Conservation (phyloP, 2,329 filamentous ascomycete species). For the Zymoseptoria pseudotritici region DNA sequence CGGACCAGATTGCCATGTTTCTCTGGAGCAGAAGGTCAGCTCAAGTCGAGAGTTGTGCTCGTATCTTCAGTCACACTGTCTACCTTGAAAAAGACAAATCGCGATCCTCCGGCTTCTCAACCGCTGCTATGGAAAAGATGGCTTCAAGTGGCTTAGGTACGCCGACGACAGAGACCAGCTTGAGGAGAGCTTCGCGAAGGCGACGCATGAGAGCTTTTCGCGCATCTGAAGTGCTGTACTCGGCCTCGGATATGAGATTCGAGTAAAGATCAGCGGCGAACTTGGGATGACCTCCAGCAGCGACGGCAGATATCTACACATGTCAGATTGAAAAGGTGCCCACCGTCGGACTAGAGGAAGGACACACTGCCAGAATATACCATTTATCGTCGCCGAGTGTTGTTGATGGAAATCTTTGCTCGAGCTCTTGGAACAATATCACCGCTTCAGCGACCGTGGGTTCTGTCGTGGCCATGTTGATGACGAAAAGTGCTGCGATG, state of each 20-base stretch:
- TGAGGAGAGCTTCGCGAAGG: conserved; percentile 53
- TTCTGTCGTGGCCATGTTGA: conserved; percentile 21
- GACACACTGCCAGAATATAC: conserved; percentile 38
- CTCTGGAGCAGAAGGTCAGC: conserved; percentile 23
- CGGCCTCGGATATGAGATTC: conserved; percentile 45
- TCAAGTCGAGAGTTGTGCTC: background rate
- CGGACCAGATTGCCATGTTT: conserved; percentile 52
- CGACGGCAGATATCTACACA: conserved; percentile 37
- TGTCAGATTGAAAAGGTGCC: background rate
- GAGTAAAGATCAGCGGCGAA: conserved; percentile 49
- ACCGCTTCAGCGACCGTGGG: conserved; percentile 35
- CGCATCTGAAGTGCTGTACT: conserved; percentile 37
- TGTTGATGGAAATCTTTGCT: conserved; percentile 38
- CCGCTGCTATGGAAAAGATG: conserved; percentile 47
- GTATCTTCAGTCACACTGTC: background rate
- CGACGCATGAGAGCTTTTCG: conserved; percentile 45
- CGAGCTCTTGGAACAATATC: conserved; percentile 36
- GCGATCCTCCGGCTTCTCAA: conserved; percentile 50
- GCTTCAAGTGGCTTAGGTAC: conserved; percentile 58
- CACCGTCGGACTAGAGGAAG: background rate
- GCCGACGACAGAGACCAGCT: conserved; percentile 51
- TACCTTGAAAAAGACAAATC: conserved; percentile 48
- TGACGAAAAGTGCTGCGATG: no score
- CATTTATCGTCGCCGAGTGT: conserved; percentile 39
- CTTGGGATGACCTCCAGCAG: conserved; percentile 46